Conservation (phyloP, 78 protist genomes). For the Polysphondylium violaceum region DNA sequence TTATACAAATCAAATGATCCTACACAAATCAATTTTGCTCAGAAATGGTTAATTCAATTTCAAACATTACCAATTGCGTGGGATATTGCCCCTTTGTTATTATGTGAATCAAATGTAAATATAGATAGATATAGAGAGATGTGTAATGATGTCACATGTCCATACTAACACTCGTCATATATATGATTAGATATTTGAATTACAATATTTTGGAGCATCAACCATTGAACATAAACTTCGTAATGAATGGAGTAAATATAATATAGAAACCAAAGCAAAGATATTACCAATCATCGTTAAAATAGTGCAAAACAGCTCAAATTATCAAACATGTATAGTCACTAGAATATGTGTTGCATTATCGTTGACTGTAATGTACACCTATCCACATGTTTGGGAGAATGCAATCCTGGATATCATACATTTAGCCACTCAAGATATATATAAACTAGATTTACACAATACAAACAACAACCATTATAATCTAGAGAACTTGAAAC, state of each 20-base stretch:
- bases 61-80: slow-evolving; percentile 49
- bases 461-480: slow-evolving; percentile 1
- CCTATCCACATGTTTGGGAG: slow-evolving; percentile 30
- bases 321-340: neutral
- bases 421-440: slow-evolving; percentile 8
- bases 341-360: slow-evolving; percentile 33
- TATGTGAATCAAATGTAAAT: slow-evolving; percentile 45
- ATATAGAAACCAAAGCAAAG: slow-evolving; percentile 3
- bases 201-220: slow-evolving; percentile 77
- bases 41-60: slow-evolving; percentile 55
- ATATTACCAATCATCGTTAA: neutral
- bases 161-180: neutral
- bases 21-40: slow-evolving; percentile 19
- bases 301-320: slow-evolving; percentile 1
- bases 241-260: slow-evolving; percentile 44
- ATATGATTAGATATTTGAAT: slow-evolving; percentile 26
- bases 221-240: slow-evolving; percentile 58
- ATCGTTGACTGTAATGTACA: slow-evolving; percentile 22
- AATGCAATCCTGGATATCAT: slow-evolving; percentile 50
- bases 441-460: neutral
- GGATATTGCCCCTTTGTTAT: slow-evolving; percentile 54
- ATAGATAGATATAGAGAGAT: neutral
- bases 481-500: neutral
- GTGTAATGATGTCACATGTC: neutral
- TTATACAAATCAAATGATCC: slow-evolving; percentile 40